Percentiles rank a stretch among this genome's conserved stretches.
phyloP scores from a whole-genome alignment of 108 stramenopile genomes.

The Cyclostephanos tholiformis region DNA sequence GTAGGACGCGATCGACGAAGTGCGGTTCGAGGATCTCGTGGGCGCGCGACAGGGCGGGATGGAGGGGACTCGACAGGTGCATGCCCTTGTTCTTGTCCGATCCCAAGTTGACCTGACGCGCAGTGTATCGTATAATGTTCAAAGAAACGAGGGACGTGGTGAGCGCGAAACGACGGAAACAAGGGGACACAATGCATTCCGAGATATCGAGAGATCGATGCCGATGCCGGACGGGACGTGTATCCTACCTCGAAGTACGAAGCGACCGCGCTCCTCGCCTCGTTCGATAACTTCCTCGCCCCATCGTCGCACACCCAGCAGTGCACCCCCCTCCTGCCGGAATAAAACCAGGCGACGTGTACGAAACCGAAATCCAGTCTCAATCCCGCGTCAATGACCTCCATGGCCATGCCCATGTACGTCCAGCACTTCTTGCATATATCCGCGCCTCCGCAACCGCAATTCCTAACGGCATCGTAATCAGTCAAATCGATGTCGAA shows the following conservation, averaged over 20 bases:
- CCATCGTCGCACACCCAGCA: conserved; percentile 97
- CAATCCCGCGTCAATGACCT: conserved; percentile 87
- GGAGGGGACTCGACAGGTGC: conserved; percentile 68
- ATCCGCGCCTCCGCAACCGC: conserved; percentile 91
- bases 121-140: too few species aligned
- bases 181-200: too few species aligned
- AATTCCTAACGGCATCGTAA: conserved; percentile 97
- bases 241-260: conserved; percentile 90
- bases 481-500: conserved; percentile 99
- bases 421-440: conserved; percentile 96
- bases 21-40: conserved; percentile 88
- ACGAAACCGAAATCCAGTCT: conserved; percentile 96
- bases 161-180: too few species aligned
- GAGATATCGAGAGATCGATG: too few species aligned
- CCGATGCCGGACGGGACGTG: too few species aligned
- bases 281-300: conserved; percentile 90
- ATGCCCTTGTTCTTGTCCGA: conserved; percentile 76
- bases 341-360: conserved; percentile 98
- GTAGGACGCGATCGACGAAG: conserved; percentile 84
- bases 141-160: too few species aligned
- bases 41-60: conserved; percentile 91
- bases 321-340: conserved; percentile 99
- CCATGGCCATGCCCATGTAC: conserved; percentile 96
- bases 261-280: conserved; percentile 93
- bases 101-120: conserved; percentile 56